Conservation (phyloP, 495 filamentous ascomycete genomes). For the Daldinia vernicosa region DNA sequence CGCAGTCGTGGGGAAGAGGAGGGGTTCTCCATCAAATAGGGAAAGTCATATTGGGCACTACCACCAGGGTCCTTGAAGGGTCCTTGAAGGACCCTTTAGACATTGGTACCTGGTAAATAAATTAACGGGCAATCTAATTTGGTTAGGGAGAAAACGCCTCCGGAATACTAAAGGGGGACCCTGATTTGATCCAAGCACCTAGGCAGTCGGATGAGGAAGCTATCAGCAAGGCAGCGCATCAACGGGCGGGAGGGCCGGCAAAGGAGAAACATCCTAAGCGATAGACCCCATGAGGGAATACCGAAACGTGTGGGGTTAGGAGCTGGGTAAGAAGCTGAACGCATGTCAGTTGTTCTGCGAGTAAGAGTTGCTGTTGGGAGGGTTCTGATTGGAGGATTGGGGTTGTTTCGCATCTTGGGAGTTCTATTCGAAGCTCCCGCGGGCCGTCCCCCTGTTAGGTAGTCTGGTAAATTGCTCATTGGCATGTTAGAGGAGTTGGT, state of each 20-base stretch:
- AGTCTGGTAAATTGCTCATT: conserved; percentile 25
- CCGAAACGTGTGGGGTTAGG: conserved; percentile 21
- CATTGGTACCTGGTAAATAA: conserved; percentile 33
- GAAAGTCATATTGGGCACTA: conserved; percentile 36
- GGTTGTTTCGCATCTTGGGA: conserved; percentile 28
- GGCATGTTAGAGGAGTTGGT: conserved; percentile 13
- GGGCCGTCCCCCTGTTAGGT: conserved; percentile 35
- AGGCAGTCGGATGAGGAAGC: conserved; percentile 21
- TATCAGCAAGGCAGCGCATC: conserved; percentile 17
- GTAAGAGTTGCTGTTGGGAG: conserved; percentile 37
- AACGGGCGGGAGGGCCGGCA: conserved; percentile 29
- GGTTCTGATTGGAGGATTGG: conserved; percentile 33
- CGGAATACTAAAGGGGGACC: conserved; percentile 4
- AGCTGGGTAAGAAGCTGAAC: conserved; percentile 10
- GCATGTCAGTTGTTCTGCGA: conserved; percentile 34
- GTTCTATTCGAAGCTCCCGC: conserved; percentile 39
- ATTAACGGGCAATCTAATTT: conserved; percentile 35
- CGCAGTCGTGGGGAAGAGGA: conserved; percentile 23
- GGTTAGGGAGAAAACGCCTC: conserved; percentile 33
- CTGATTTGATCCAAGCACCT: conserved; percentile 13
- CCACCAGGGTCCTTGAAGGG: conserved; percentile 16
- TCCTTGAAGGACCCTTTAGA: conserved; percentile 19
- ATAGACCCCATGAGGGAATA: conserved; percentile 17
- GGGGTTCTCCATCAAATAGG: conserved; percentile 17
- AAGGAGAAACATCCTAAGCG: conserved; percentile 21